A percentile compares a stretch with the other conserved stretches of the same genome.
Evolutionary conservation across 2,329 filamentous ascomycete genomes (phyloP).

Genomic region (Ceratocystiopsis sp.): DNA sequence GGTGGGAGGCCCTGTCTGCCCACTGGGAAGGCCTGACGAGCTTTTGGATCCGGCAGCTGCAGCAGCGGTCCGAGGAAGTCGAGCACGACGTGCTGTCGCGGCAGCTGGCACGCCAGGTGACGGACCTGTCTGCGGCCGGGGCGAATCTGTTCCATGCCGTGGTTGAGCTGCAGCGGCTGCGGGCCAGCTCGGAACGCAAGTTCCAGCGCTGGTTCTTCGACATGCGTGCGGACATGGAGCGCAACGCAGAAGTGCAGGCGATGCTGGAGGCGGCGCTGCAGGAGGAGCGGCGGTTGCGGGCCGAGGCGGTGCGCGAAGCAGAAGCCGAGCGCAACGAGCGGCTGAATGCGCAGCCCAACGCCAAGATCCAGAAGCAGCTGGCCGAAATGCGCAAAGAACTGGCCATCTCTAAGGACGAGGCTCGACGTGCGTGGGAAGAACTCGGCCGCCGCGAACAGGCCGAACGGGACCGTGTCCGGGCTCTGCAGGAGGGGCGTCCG

Average conservation of each 20-base stretch:
- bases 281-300: constrained; percentile 52
- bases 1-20: constrained; percentile 92
- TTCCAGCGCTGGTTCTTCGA: constrained; percentile 99
- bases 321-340: constrained; percentile 26
- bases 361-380: constrained; percentile 59
- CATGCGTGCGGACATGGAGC: constrained; percentile 74
- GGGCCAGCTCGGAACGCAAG: constrained; percentile 89
- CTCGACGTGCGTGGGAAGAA: constrained; percentile 91
- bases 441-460: constrained; percentile 84
- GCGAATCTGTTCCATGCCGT: constrained; percentile 96
- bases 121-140: constrained; percentile 88
- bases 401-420: constrained; percentile 89
- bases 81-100: constrained; percentile 67
- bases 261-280: constrained; percentile 63
- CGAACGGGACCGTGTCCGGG: constrained; percentile 70
- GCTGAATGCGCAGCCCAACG: constrained; percentile 48
- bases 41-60: constrained; percentile 88
- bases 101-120: constrained; percentile 85
- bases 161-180: constrained; percentile 82
- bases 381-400: constrained; percentile 84
- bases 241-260: constrained; percentile 63
- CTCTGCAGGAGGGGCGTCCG: constrained; percentile 73
- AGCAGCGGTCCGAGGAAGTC: constrained; percentile 78
- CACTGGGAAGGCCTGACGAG: constrained; percentile 97
- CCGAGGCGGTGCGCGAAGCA: constrained; percentile 48